phyloP scores from a whole-genome alignment of 768 basidiomycete genomes.

The Mycena haematopus region DNA sequence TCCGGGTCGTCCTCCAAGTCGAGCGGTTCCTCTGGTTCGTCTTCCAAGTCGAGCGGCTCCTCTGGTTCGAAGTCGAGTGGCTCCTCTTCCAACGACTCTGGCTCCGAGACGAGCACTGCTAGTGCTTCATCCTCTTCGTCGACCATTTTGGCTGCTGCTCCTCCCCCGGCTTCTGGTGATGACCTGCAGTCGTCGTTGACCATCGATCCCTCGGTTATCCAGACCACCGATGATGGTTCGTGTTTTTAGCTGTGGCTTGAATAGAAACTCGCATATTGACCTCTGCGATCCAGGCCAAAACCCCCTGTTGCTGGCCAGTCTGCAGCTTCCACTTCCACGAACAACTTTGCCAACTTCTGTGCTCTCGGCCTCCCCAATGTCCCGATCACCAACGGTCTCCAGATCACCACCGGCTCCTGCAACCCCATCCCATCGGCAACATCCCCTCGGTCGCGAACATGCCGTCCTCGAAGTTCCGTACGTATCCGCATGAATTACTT shows the following conservation, averaged over 20 bases:
- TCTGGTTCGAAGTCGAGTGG: not conserved
- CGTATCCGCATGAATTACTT: not conserved
- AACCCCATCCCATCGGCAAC: not conserved
- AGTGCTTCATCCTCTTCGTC: not conserved
- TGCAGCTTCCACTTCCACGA: not conserved
- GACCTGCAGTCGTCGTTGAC: not conserved
- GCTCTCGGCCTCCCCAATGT: not conserved
- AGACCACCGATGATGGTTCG: not conserved
- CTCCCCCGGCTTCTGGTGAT: not conserved
- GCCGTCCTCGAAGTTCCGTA: not conserved
- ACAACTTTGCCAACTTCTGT: not conserved
- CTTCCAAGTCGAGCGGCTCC: too few relatives aligned
- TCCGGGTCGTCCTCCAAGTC: not conserved
- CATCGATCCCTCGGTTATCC: not conserved
- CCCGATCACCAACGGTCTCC: not conserved
- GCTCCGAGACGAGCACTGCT: not conserved
- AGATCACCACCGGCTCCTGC: not conserved
- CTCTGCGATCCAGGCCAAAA: not conserved
- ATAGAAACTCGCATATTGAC: not conserved
- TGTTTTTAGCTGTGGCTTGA: not conserved
- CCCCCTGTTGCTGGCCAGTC: not conserved
- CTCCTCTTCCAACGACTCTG: not conserved
- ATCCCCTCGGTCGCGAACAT: not conserved
- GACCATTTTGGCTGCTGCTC: not conserved
- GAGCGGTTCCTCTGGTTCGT: too few relatives aligned